Evolutionary conservation across 2,329 filamentous ascomycete species (phyloP).

Genomic region (Bertia moriformis): DNA sequence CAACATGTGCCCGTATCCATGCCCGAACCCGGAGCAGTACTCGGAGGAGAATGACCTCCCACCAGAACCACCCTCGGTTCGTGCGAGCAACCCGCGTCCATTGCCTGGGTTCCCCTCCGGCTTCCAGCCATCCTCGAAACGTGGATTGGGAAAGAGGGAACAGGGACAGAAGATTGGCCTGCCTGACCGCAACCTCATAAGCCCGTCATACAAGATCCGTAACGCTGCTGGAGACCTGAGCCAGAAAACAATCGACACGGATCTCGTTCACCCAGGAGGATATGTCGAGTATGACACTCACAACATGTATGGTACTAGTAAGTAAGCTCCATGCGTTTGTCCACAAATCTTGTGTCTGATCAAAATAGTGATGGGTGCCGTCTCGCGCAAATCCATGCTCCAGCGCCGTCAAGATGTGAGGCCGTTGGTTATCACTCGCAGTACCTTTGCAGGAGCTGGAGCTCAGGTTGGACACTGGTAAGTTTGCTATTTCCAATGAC

Average conservation of each 20-base stretch:
- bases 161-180: constrained; percentile 8
- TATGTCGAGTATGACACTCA: constrained; percentile 61
- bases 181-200: constrained; percentile 7
- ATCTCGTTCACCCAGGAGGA: constrained; percentile 19
- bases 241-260: constrained; percentile 3
- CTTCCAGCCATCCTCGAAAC: constrained; percentile 41
- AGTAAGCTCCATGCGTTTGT: background rate
- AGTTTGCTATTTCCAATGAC: background rate
- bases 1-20: constrained; percentile 15
- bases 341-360: background rate
- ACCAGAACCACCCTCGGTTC: constrained; percentile 46
- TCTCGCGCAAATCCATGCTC: constrained; percentile 52
- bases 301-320: constrained; percentile 55
- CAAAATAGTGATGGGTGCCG: constrained; percentile 55
- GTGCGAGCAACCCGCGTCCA: constrained; percentile 39
- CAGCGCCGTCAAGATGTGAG: constrained; percentile 45
- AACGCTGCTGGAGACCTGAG: constrained; percentile 6
- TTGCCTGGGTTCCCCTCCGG: constrained; percentile 55
- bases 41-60: constrained; percentile 30
- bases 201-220: constrained; percentile 7
- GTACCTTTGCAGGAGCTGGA: constrained; percentile 62
- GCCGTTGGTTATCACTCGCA: constrained; percentile 61
- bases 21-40: constrained; percentile 16
- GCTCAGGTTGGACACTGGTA: constrained; percentile 38
- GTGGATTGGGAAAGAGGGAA: constrained; percentile 8